A percentile compares a stretch with the other conserved stretches of the same genome.
Conservation (phyloP, 108 stramenopile species). For the Hondaea fermentalgiana region DNA sequence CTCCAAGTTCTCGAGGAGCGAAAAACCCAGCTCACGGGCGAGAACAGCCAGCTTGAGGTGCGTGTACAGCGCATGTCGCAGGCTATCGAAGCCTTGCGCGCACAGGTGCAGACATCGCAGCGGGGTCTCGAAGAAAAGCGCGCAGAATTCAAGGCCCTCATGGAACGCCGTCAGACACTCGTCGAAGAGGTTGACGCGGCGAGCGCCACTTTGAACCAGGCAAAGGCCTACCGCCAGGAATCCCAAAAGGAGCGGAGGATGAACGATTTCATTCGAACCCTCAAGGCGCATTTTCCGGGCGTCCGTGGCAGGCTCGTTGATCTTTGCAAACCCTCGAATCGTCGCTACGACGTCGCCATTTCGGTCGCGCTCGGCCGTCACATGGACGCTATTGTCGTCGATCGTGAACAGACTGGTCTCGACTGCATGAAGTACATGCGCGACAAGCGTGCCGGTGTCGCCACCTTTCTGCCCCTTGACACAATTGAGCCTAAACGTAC, state of each 20-base stretch:
- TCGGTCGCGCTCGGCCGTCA: constrained; percentile 91
- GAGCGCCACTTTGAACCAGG: constrained; percentile 65
- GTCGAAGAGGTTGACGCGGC: constrained; percentile 67
- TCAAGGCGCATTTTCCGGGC: constrained; percentile 78
- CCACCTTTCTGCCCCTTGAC: constrained; percentile 91
- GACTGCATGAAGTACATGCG: constrained; percentile 90
- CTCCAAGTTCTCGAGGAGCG: neutral
- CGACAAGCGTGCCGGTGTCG: constrained; percentile 77
- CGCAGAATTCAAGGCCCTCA: constrained; percentile 57
- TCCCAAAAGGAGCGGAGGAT: constrained; percentile 71
- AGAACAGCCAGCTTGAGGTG: neutral
- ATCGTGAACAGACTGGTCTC: constrained; percentile 71
- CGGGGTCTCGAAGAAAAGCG: constrained; percentile 60
- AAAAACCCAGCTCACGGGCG: neutral
- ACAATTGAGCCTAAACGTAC: constrained; percentile 58
- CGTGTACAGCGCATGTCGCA: constrained; percentile 38
- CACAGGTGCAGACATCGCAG: constrained; percentile 43
- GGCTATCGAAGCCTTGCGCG: constrained; percentile 50
- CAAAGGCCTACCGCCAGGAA: constrained; percentile 64
- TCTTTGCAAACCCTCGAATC: constrained; percentile 82
- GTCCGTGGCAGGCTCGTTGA: constrained; percentile 86
- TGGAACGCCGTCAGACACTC: constrained; percentile 45
- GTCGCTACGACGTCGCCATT: constrained; percentile 80
- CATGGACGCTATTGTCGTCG: constrained; percentile 95
- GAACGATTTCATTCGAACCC: constrained; percentile 57